phyloP scores from a whole-genome alignment of 2,329 filamentous ascomycete species.

The Endocalyx cinctus region DNA sequence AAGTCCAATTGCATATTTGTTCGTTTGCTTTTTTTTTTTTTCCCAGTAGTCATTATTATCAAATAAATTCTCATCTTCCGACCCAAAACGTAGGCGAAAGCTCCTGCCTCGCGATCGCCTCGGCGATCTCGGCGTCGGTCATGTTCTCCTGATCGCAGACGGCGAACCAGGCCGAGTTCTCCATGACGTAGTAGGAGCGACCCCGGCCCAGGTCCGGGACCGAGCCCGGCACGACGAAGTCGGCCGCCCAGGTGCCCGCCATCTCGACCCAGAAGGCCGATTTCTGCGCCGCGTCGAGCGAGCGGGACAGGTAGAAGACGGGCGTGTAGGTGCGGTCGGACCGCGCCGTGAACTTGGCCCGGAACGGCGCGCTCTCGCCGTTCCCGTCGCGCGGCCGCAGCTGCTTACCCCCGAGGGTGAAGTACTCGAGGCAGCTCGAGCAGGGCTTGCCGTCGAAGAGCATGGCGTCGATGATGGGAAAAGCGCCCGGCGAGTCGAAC shows the following conservation, averaged over 20 bases:
- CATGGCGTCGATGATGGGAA: slow-evolving; percentile 26
- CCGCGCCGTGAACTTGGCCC: slow-evolving; percentile 26
- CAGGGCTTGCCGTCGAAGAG: slow-evolving; percentile 23
- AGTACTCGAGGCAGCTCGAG: slow-evolving; percentile 23
- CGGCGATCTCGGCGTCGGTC: slow-evolving; percentile 24
- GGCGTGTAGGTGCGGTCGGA: slow-evolving; percentile 25
- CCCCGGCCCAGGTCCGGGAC: slow-evolving; percentile 16
- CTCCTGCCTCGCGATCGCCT: slow-evolving; percentile 21
- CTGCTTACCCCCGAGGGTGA: slow-evolving; percentile 21
- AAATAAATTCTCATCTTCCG: slow-evolving; percentile 8
- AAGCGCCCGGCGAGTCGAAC: slow-evolving; percentile 26
- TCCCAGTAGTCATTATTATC: neutral
- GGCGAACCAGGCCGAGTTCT: slow-evolving; percentile 24
- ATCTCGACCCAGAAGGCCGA: slow-evolving; percentile 22
- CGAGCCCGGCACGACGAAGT: slow-evolving; percentile 11
- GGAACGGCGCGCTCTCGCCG: slow-evolving; percentile 15
- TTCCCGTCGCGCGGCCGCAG: slow-evolving; percentile 15
- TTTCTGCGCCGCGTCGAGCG: slow-evolving; percentile 15
- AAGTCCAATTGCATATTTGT: neutral
- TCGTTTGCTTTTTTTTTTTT: neutral
- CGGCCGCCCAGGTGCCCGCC: slow-evolving; percentile 20
- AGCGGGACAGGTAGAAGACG: slow-evolving; percentile 23
- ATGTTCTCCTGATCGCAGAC: slow-evolving; percentile 26
- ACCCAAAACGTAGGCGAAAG: slow-evolving; percentile 23
- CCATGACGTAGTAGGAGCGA: slow-evolving; percentile 24